A percentile compares a stretch with the other conserved stretches of the same genome.
Evolutionary conservation across 73 alveolate species (phyloP).

Genomic region (Paramecium pentaurelia): DNA sequence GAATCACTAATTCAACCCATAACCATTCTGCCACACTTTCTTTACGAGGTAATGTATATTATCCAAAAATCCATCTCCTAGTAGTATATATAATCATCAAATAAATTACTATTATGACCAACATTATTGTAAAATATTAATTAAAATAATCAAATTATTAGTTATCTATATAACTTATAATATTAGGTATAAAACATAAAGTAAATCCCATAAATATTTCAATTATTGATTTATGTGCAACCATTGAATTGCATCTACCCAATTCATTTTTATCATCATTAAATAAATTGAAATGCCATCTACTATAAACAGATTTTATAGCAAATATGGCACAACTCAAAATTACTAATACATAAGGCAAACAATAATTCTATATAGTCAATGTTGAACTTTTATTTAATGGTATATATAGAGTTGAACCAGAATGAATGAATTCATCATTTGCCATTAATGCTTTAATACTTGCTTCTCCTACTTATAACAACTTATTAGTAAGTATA

Average conservation of each 20-base stretch:
- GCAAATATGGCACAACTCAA: not conserved
- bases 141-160: not conserved
- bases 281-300: not conserved
- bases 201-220: not conserved
- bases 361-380: not conserved
- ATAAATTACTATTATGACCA: not conserved
- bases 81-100: not conserved
- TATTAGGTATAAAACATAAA: not conserved
- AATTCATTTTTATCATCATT: not conserved
- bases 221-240: not conserved
- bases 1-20: not conserved
- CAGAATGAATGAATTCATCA: not conserved
- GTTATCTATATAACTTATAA: not conserved
- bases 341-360: not conserved
- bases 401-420: not conserved
- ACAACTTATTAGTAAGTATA: not conserved
- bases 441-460: not conserved
- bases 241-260: not conserved
- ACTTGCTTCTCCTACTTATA: not conserved
- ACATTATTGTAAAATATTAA: not conserved
- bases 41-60: not conserved
- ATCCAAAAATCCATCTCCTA: not conserved
- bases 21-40: not conserved
- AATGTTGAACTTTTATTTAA: not conserved
- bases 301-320: not conserved